Evolutionary conservation across 805 yeast genomes (phyloP).

Genomic region (Nakazawaea wyomingensis): DNA sequence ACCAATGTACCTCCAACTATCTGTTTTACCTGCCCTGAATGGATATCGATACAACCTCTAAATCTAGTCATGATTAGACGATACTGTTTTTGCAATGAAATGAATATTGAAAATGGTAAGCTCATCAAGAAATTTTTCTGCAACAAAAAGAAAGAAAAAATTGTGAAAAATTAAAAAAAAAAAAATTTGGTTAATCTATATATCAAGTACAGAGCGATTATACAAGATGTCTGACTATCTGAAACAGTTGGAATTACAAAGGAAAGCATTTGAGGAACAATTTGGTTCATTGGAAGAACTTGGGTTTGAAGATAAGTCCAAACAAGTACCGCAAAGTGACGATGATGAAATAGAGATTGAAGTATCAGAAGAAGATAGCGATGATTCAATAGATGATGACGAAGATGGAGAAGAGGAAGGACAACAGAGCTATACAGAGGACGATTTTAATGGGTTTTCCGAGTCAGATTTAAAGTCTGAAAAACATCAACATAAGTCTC

Average conservation of each 20-base stretch:
- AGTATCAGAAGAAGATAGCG: constrained; percentile 21
- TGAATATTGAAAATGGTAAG: background rate
- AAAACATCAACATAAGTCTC: constrained; percentile 18
- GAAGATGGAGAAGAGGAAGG: constrained; percentile 3
- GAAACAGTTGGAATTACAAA: constrained; percentile 32
- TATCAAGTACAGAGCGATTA: too few relatives aligned
- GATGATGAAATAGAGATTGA: constrained; percentile 14
- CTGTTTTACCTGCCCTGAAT: constrained; percentile 92
- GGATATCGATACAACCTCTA: constrained; percentile 94
- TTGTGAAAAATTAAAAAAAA: background rate
- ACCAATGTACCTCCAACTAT: constrained; percentile 90
- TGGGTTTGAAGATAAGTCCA: constrained; percentile 25
- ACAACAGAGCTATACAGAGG: constrained; percentile 4
- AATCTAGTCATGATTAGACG: constrained; percentile 66
- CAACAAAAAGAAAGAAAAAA: background rate
- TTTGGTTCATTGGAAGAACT: constrained; percentile 36
- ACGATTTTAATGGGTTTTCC: constrained; percentile 20
- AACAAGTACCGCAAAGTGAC: constrained; percentile 2
- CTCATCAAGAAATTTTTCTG: constrained; percentile 1
- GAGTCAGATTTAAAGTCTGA: constrained; percentile 21
- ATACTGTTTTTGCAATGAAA: too few relatives aligned
- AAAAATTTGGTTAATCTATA: background rate
- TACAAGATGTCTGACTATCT: constrained; percentile 11
- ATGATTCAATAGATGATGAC: constrained; percentile 13
- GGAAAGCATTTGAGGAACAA: constrained; percentile 40